phyloP scores from a whole-genome alignment of 2,329 filamentous ascomycete species.

The Coniochaeta sp. region DNA sequence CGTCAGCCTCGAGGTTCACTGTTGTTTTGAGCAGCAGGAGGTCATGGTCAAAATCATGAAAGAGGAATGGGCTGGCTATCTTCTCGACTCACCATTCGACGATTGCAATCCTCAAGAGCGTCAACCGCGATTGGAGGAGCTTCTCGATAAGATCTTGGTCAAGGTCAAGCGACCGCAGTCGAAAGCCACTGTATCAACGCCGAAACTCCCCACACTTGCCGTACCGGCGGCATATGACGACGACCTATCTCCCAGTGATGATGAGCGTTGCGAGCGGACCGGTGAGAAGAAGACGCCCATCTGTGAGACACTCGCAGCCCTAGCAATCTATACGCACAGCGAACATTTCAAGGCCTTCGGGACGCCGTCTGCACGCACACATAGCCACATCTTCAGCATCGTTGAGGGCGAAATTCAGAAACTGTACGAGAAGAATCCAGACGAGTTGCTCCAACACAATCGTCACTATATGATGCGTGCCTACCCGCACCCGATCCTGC shows the following conservation, averaged over 20 bases:
- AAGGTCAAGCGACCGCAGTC: conserved; percentile 62
- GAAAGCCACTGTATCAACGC: conserved; percentile 15
- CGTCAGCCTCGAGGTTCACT: conserved; percentile 87
- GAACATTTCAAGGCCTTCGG: conserved; percentile 71
- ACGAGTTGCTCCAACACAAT: conserved; percentile 78
- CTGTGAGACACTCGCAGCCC: conserved; percentile 59
- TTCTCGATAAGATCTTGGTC: conserved; percentile 74
- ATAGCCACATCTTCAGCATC: conserved; percentile 77
- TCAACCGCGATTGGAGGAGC: conserved; percentile 62
- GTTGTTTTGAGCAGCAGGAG: conserved; percentile 73
- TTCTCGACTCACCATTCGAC: conserved; percentile 54
- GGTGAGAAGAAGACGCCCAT: conserved; percentile 47
- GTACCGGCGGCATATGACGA: conserved; percentile 34
- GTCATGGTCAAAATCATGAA: conserved; percentile 93
- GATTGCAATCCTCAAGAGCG: conserved; percentile 42
- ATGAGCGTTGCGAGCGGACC: conserved; percentile 6
- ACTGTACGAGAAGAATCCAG: conserved; percentile 47
- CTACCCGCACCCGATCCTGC: conserved; percentile 66
- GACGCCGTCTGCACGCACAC: conserved; percentile 52
- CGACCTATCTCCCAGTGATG: conserved; percentile 19
- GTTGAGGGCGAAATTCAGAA: conserved; percentile 68
- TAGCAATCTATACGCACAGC: conserved; percentile 82
- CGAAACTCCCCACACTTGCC: conserved; percentile 21
- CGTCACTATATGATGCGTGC: conserved; percentile 82
- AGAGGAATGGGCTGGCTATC: conserved; percentile 70